Base-by-base conservation (phyloP, 192 early-diverging fungal genomes). In the Tieghemiomyces parasiticus region DNA sequence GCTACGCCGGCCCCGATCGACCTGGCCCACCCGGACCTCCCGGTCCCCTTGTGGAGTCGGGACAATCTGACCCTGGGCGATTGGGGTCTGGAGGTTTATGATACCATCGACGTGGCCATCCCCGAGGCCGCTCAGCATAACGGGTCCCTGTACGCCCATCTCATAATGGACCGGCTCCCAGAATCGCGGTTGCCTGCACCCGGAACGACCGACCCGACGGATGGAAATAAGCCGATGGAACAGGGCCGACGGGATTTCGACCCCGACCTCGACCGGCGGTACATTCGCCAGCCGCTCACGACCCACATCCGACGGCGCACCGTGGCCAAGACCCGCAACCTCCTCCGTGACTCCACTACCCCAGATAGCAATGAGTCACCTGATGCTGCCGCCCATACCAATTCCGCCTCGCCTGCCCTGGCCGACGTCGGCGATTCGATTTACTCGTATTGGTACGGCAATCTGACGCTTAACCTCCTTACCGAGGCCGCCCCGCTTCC, bases 401-500 rank as follows among this genome's bases (percentile, higher is more conserved):
- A n/a, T n/a, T n/a, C n/a, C n/a, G n/a, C n/a, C n/a, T n/a, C n/a
- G n/a, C n/a, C n/a, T n/a, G 25, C 12, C 25, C 22, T 4, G 12
- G 22, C 12, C 12, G 14, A n/a, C 34, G 35, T 31, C 33, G 44
- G 4, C 47, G 6, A 28, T 20, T n/a, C n/a, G n/a, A n/a, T n/a
- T n/a, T n/a, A n/a, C n/a, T 61, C 47, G 12, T 26, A 63, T 49
- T 63, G 62, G 62, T 58, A 16, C 46, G 42, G 42, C 0, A 63
- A 63, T 31, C 31, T 64, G 20, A 64, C 63, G 13, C 29, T 53
- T 3, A 58, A 48, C 9, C 8, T 64, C 22, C 46, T 64, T 22
- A 46, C 52, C 63, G 70, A 71, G 34, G 22, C 73, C 24, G n/a
- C 13, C 66, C n/a, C 30, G 63, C 16, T 58, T 28, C 46, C 56